Conservation (phyloP, 306 rosid genomes). For the Vigna nakashimae region DNA sequence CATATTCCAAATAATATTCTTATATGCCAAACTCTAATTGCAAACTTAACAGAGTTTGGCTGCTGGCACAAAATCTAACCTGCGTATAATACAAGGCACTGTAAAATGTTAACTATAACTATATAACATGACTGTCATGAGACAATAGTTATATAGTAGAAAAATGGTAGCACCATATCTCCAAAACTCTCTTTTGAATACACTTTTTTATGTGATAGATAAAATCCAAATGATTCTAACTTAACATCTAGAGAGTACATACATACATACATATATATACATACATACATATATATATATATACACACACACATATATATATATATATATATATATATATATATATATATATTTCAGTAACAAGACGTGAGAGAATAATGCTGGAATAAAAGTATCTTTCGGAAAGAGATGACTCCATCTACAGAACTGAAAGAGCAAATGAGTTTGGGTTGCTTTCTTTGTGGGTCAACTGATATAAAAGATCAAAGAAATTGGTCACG, state of each 20-base stretch:
- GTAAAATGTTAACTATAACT: background rate
- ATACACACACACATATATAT: too few species aligned
- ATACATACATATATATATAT: too few species aligned
- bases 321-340: too few species aligned
- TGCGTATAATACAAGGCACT: background rate
- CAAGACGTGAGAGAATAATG: background rate
- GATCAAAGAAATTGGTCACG: constrained; percentile 40
- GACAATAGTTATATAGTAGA: background rate
- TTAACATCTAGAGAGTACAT: background rate
- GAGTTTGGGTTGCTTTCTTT: constrained; percentile 32
- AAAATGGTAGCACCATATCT: background rate
- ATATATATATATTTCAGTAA: too few species aligned
- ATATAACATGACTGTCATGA: background rate
- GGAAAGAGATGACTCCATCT: background rate
- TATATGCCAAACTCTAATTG: background rate
- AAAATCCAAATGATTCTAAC: background rate
- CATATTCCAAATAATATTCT: background rate
- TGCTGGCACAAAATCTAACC: background rate
- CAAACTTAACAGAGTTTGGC: background rate
- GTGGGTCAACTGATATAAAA: constrained; percentile 35
- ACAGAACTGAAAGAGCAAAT: too few species aligned
- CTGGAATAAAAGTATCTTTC: constrained; percentile 16
- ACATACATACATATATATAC: background rate
- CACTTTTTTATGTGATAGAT: background rate
- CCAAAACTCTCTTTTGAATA: background rate